phyloP scores from a whole-genome alignment of 305 asterid species.

The Fraxinus ornus region DNA sequence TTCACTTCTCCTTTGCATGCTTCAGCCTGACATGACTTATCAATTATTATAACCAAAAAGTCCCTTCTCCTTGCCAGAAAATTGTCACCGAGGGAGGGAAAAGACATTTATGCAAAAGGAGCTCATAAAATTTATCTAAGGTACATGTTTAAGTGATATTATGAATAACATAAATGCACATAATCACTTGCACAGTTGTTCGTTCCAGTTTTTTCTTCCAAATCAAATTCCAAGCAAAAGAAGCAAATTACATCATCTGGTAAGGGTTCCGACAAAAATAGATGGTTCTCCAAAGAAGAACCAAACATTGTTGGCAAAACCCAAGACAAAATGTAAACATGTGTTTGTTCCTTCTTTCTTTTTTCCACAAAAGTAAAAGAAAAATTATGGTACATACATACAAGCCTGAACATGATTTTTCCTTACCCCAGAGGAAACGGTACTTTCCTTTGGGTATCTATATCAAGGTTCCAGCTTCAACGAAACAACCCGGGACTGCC shows the following conservation, averaged over 20 bases:
- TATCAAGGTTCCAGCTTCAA: constrained; percentile 94
- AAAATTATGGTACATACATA: constrained; percentile 21
- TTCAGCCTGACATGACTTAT: background rate
- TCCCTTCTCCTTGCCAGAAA: background rate
- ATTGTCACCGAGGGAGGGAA: background rate
- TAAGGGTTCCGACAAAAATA: constrained; percentile 24
- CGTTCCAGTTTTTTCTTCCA: constrained; percentile 19
- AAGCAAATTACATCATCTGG: constrained; percentile 21
- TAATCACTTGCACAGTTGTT: constrained; percentile 15
- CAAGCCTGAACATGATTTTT: constrained; percentile 11
- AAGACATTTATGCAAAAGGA: background rate
- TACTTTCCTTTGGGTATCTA: constrained; percentile 23
- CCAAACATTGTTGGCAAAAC: constrained; percentile 34
- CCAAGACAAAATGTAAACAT: constrained; percentile 20
- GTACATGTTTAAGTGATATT: background rate
- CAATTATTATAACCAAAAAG: background rate
- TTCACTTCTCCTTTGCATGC: background rate
- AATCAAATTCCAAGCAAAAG: constrained; percentile 26
- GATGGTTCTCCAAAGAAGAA: constrained; percentile 37
- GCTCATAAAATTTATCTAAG: background rate
- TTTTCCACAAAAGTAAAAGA: constrained; percentile 24
- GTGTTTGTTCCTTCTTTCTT: constrained; percentile 26
- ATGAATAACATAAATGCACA: constrained; percentile 4
- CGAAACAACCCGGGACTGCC: constrained; percentile 93
- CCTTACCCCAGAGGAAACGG: background rate